Base-by-base conservation (phyloP, 176 grass and related monocot species). In the Phragmites australis region DNA sequence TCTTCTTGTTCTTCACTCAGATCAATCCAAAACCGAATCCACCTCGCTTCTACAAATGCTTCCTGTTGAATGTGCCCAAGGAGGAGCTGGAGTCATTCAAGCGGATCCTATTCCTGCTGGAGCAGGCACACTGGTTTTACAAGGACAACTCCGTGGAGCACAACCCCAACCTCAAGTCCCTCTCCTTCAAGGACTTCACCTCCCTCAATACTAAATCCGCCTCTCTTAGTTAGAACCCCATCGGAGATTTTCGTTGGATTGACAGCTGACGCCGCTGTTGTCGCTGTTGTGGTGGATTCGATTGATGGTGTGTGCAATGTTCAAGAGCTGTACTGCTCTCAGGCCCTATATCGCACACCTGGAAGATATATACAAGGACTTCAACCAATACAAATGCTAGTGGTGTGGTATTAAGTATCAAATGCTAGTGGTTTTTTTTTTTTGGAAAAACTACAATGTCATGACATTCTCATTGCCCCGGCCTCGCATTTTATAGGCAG, bases 71-170 rank as follows among this genome's bases (percentile, higher is more conserved):
- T 81, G 96, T 93, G 56, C 96, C 96, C 41, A 85, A 94, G 83
- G 96, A 99, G 81, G 96, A 95, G 68, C 79, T 99, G 84, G 92
- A 99, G 53, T 94, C 96, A 16, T 95, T 99, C 66, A 92, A 98
- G 90, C 88, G 92, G 83, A 98, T 98, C 77, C 88, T 98, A 58
- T 98, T 98, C 77, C 84, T 98, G 58, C 85, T 98, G 70, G 96
- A 98, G 87, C 88, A 93, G 84, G 92, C 92, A 16, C 96, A 99
- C 85, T 98, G 96, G 96, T 99, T 99, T 81, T 99, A 99, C 48
- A 92, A 95, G 81, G 96, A 99, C 72, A 99, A 99, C 78, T 93
- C 96, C 1, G 96, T 93, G 12, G 92, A 99, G 81, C 86, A 95
- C 82, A 93, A 95, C 78, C 90, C 92, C 34, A 85, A 82, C 68